These are phyloP conservation scores for Canariomyces notabilis DNA, from an alignment of 2,329 filamentous ascomycete genomes.

Conservation along the genomic window DNA sequence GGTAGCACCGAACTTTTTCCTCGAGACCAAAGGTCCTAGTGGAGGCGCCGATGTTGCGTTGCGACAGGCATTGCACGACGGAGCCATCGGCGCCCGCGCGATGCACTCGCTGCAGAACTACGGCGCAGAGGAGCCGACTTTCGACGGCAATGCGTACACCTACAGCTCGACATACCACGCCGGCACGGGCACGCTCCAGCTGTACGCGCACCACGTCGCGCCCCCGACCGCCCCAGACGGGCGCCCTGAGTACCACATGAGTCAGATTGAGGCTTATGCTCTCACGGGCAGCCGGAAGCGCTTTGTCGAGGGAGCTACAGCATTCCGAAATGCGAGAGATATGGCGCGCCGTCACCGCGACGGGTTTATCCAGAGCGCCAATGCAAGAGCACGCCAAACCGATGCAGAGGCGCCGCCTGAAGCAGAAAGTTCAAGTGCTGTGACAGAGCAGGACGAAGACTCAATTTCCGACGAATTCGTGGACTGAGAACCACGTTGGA, in stretches of 20 bases:
- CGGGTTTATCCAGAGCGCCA: constrained; percentile 24
- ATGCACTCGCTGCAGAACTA: constrained; percentile 37
- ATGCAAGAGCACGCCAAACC: constrained; percentile 14
- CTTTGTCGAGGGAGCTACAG: constrained; percentile 34
- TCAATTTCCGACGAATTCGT: constrained; percentile 14
- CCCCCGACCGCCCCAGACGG: constrained; percentile 20
- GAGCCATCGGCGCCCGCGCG: constrained; percentile 32
- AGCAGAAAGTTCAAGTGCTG: constrained; percentile 6
- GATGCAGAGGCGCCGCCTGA: constrained; percentile 3
- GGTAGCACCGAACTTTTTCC: constrained; percentile 21
- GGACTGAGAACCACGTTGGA: constrained; percentile 16
- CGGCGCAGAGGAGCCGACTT: constrained; percentile 27
- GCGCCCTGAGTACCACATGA: constrained; percentile 39
- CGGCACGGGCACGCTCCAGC: constrained; percentile 9
- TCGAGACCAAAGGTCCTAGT: constrained; percentile 11
- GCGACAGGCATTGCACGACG: constrained; percentile 35
- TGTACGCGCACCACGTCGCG: constrained; percentile 10
- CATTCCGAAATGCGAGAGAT: constrained; percentile 37
- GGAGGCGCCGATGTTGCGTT: not conserved
- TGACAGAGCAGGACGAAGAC: constrained; percentile 3
- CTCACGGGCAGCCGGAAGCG: constrained; percentile 28
- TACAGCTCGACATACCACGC: constrained; percentile 35
- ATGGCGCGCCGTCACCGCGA: constrained; percentile 35
- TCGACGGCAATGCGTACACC: constrained; percentile 30
- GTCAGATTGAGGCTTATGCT: constrained; percentile 26